phyloP scores from a whole-genome alignment of 441 rosid genomes.

The Rhodomyrtus psidioides region DNA sequence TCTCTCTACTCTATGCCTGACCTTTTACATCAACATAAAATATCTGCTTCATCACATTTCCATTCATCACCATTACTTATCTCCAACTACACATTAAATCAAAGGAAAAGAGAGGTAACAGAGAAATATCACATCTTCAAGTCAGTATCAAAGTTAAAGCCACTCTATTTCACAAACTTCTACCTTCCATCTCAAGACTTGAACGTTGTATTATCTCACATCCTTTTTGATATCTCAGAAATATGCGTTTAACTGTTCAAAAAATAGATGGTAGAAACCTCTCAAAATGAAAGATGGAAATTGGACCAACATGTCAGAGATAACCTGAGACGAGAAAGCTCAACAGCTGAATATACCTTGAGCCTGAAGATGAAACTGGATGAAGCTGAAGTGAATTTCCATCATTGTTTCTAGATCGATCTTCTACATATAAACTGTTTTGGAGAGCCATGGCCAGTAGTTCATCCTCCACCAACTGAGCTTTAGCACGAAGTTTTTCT shows the following conservation, averaged over 20 bases:
- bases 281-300: background rate
- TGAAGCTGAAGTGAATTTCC: conserved; percentile 40
- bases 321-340: background rate
- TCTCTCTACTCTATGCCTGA: background rate
- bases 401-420: conserved; percentile 35
- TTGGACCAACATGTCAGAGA: background rate
- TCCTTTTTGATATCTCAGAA: background rate
- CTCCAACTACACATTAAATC: background rate
- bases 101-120: background rate
- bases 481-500: background rate
- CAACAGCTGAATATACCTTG: conserved; percentile 37
- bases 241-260: background rate
- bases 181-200: background rate
- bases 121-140: background rate
- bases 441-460: conserved; percentile 70
- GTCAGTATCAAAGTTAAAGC: background rate
- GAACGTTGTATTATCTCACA: background rate
- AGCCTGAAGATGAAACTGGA: conserved; percentile 41
- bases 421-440: conserved; percentile 38
- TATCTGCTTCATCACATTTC: background rate
- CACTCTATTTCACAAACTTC: background rate
- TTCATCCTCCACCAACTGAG: conserved; percentile 9
- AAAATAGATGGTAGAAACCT: background rate
- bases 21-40: background rate
- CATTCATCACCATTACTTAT: background rate